Conservation (phyloP, 352 stramenopile genomes). For the Pelagophyceae sp. region DNA sequence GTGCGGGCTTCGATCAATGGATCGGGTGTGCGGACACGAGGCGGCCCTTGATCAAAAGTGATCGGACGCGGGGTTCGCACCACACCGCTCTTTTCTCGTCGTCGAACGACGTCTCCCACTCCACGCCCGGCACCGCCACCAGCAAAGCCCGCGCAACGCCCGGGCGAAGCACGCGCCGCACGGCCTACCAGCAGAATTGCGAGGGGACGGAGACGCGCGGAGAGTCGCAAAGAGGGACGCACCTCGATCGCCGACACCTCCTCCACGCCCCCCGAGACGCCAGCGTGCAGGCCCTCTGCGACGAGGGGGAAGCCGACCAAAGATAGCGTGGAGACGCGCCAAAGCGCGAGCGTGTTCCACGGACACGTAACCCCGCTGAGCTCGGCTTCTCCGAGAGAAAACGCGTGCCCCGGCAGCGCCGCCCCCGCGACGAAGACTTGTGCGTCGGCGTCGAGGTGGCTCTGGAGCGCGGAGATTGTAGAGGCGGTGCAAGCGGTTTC, state of each 20-base stretch:
- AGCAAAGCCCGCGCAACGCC: not conserved
- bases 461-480: conserved; percentile 51
- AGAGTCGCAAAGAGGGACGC: not conserved
- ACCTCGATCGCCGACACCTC: conserved; percentile 7
- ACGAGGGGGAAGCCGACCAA: conserved; percentile 77
- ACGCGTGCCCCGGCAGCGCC: conserved; percentile 63
- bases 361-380: conserved; percentile 76
- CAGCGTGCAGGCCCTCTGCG: conserved; percentile 63
- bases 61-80: not conserved
- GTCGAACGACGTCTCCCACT: conserved; percentile 10
- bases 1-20: too few relatives aligned
- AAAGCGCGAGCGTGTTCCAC: conserved; percentile 91
- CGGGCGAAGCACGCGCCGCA: not conserved
- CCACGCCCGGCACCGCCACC: not conserved
- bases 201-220: not conserved
- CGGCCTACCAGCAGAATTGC: not conserved
- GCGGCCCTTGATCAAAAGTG: not conserved
- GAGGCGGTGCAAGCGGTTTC: conserved; percentile 62
- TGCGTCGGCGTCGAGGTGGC: conserved; percentile 53
- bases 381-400: conserved; percentile 43
- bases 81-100: not conserved
- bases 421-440: conserved; percentile 76
- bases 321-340: conserved; percentile 74
- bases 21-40: too few relatives aligned
- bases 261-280: conserved; percentile 31